Evolutionary conservation across 306 rosid genomes (phyloP), one percentile per base, ranked within the genome.

Genomic region (Glycine tomentella): DNA sequence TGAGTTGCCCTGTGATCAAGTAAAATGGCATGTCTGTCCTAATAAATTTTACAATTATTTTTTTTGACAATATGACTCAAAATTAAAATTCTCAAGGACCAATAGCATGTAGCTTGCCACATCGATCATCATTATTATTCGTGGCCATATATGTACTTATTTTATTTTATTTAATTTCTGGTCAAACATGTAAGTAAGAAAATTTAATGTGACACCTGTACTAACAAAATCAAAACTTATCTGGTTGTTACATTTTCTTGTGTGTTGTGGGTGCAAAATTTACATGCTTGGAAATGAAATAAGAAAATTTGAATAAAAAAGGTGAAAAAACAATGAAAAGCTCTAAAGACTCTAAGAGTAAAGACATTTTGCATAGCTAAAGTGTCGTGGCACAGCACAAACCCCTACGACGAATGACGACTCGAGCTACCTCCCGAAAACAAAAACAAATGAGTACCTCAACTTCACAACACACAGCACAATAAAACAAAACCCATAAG

Each of bases 1-100:
- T 31, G 67, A 15, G 36, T 36, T 68, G 61, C 53, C 84, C 76
- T 59, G 20, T 46, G 48, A 20, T 46, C 12, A 74, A 66, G 85
- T 42, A 48, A 80, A 82, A 62, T 38, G 13, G 67, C 50, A 31
- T n/a, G 69, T 57, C 67, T 40, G 71, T 46, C 56, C 56, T 50
- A 70, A 73, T 59, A 46, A 55, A 45, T 69, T 34, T 12, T 46
- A 49, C 55, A 81, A 67, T 82, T 57, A 80, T 80, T 16, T 55
- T 55, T 14, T 55, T 25, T 55, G 20, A 55, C 61, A 55, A 14
- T 55, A 55, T 51, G n/a, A 12, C 56, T 12, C 16, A 3, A 51
- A 12, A 51, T 51, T 51, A 12, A 13, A 51, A 51, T 0, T 13
- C 15, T 4, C 56, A 51, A 51, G 16, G 55, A 52, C 17, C 7